These are phyloP conservation scores for Populus hybrid DNA, from an alignment of 441 rosid genomes.

Conservation along the genomic window DNA sequence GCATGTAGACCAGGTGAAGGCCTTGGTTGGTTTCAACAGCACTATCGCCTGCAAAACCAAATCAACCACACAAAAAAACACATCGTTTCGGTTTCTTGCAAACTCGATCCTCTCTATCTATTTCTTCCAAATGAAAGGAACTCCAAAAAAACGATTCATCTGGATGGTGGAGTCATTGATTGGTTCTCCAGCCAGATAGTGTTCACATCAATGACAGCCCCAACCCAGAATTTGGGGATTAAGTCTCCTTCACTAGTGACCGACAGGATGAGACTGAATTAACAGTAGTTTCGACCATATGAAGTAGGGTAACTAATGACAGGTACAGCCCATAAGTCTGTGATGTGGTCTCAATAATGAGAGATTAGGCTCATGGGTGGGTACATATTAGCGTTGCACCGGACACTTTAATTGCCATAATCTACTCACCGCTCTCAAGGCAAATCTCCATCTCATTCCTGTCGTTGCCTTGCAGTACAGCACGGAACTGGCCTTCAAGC, in stretches of 20 bases:
- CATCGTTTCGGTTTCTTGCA: slow-evolving; percentile 32
- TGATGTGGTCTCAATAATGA: slow-evolving; percentile 1
- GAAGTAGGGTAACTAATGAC: slow-evolving; percentile 15
- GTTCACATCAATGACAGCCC: slow-evolving; percentile 33
- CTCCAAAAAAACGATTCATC: slow-evolving; percentile 32
- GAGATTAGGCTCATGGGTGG: slow-evolving; percentile 11
- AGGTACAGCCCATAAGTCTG: slow-evolving; percentile 8
- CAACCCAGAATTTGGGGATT: slow-evolving; percentile 26
- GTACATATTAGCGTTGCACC: slow-evolving; percentile 20
- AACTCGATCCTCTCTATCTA: slow-evolving; percentile 32
- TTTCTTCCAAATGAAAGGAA: slow-evolving; percentile 29
- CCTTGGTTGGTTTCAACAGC: slow-evolving; percentile 85
- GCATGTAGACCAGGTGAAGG: slow-evolving; percentile 76
- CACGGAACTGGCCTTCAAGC: slow-evolving; percentile 94
- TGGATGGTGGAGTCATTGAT: slow-evolving; percentile 26
- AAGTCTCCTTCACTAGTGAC: slow-evolving; percentile 24
- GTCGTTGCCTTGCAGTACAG: slow-evolving; percentile 89
- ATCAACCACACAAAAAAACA: slow-evolving; percentile 31
- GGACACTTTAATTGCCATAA: slow-evolving; percentile 25
- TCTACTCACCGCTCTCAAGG: slow-evolving; percentile 88
- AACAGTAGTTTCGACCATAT: slow-evolving; percentile 20
- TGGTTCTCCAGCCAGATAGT: slow-evolving; percentile 27
- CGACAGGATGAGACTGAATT: slow-evolving; percentile 14
- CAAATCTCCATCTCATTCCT: slow-evolving; percentile 84
- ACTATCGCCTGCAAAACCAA: slow-evolving; percentile 77